Evolutionary conservation across 2,329 filamentous ascomycete genomes (phyloP).

Genomic region (Cercospora citrullina): DNA sequence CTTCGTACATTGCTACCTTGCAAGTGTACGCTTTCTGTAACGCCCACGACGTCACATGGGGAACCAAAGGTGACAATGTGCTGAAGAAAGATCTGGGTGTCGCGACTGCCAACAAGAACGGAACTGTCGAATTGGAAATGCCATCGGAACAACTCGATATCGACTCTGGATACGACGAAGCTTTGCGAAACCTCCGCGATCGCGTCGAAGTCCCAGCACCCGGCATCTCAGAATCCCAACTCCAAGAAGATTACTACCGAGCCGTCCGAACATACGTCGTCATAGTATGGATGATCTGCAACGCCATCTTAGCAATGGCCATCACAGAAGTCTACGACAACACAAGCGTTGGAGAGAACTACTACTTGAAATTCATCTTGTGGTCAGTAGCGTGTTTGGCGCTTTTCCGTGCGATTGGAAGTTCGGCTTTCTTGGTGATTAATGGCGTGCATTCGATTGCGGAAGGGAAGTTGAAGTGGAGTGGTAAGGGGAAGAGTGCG

Average conservation of each 20-base stretch:
- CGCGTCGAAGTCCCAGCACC: constrained; percentile 74
- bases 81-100: constrained; percentile 88
- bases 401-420: constrained; percentile 82
- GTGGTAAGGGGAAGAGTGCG: constrained; percentile 19
- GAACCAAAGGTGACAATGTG: constrained; percentile 97
- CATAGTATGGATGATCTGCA: constrained; percentile 87
- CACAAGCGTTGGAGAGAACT: constrained; percentile 72
- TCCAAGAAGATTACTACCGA: constrained; percentile 98
- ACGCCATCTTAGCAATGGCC: constrained; percentile 90
- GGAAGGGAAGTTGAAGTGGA: constrained; percentile 74
- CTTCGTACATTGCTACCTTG: constrained; percentile 91
- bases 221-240: constrained; percentile 68
- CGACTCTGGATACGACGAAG: constrained; percentile 95
- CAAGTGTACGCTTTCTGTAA: constrained; percentile 99
- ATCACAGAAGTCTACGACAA: constrained; percentile 81
- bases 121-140: constrained; percentile 94
- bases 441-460: constrained; percentile 81
- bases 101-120: constrained; percentile 65
- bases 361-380: constrained; percentile 88
- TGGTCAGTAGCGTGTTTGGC: constrained; percentile 88
- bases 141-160: constrained; percentile 97
- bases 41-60: constrained; percentile 98
- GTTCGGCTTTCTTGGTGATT: constrained; percentile 76
- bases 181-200: constrained; percentile 91
- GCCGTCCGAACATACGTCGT: constrained; percentile 98